Evolutionary conservation across 2,329 filamentous ascomycete genomes (phyloP).

Genomic region (Chalaropsis ovoidea): DNA sequence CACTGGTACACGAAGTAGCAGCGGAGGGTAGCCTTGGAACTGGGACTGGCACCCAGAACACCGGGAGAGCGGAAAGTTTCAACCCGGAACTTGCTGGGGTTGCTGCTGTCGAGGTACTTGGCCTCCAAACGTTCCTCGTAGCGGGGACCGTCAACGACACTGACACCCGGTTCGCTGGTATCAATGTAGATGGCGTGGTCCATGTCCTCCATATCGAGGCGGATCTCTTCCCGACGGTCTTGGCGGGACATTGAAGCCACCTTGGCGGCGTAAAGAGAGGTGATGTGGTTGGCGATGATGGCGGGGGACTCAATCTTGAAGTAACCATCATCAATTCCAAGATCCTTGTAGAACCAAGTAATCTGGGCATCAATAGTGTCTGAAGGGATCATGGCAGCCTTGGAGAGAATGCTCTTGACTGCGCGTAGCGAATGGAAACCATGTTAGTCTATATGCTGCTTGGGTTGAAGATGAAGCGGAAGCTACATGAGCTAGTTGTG

Average conservation of each 20-base stretch:
- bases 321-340: slow-evolving; percentile 98
- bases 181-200: slow-evolving; percentile 99
- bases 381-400: slow-evolving; percentile 75
- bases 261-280: slow-evolving; percentile 93
- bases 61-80: slow-evolving; percentile 94
- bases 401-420: slow-evolving; percentile 73
- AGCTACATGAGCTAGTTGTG: background rate
- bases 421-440: slow-evolving; percentile 18
- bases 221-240: slow-evolving; percentile 89
- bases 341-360: slow-evolving; percentile 92
- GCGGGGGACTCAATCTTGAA: slow-evolving; percentile 82
- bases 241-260: slow-evolving; percentile 85
- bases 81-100: slow-evolving; percentile 70
- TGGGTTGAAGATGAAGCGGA: background rate
- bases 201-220: slow-evolving; percentile 84
- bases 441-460: background rate
- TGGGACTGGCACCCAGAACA: slow-evolving; percentile 55
- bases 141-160: slow-evolving; percentile 64
- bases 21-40: slow-evolving; percentile 70
- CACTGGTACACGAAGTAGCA: slow-evolving; percentile 99
- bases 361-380: slow-evolving; percentile 77
- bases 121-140: slow-evolving; percentile 90
- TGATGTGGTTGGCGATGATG: slow-evolving; percentile 86
- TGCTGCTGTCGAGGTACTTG: slow-evolving; percentile 83
- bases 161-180: slow-evolving; percentile 81